phyloP scores from a whole-genome alignment of 495 filamentous ascomycete species.

The Annulohypoxylon bovei region DNA sequence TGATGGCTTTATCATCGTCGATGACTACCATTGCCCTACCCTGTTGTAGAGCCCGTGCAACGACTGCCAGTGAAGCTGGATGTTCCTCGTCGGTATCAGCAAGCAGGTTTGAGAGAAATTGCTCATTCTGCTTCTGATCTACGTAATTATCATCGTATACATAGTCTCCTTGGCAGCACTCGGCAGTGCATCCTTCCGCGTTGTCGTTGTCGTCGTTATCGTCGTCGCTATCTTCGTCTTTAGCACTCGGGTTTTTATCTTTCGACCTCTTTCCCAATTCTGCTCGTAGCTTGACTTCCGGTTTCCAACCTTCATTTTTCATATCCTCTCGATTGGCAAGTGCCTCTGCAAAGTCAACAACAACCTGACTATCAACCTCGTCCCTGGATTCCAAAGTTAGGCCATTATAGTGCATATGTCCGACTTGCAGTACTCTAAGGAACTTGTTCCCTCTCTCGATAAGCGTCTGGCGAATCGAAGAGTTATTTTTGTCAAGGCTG shows the following conservation, averaged over 20 bases:
- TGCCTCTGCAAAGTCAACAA: slow-evolving; percentile 55
- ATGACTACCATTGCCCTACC: slow-evolving; percentile 16
- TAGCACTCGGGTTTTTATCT: no score
- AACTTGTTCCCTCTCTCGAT: background rate
- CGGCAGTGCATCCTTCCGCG: slow-evolving; percentile 4
- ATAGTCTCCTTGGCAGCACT: slow-evolving; percentile 42
- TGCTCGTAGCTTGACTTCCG: background rate
- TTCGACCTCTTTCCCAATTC: no score
- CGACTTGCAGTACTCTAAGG: background rate
- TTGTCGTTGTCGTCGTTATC: background rate
- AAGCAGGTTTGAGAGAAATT: slow-evolving; percentile 45
- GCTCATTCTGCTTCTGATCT: slow-evolving; percentile 43
- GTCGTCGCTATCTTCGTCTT: background rate
- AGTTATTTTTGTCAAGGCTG: background rate
- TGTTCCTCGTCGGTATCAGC: slow-evolving; percentile 10
- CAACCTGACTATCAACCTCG: slow-evolving; percentile 57
- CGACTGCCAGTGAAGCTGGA: slow-evolving; percentile 33
- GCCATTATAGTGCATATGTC: background rate
- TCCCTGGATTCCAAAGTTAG: slow-evolving; percentile 21
- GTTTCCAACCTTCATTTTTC: slow-evolving; percentile 17
- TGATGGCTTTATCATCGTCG: slow-evolving; percentile 52
- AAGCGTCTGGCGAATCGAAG: background rate
- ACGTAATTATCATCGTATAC: slow-evolving; percentile 46
- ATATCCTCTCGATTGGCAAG: slow-evolving; percentile 32
- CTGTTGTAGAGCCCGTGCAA: slow-evolving; percentile 21